These are phyloP conservation scores for Globisporangium alternatum DNA, from an alignment of 352 stramenopile genomes.

Conservation along the genomic window DNA sequence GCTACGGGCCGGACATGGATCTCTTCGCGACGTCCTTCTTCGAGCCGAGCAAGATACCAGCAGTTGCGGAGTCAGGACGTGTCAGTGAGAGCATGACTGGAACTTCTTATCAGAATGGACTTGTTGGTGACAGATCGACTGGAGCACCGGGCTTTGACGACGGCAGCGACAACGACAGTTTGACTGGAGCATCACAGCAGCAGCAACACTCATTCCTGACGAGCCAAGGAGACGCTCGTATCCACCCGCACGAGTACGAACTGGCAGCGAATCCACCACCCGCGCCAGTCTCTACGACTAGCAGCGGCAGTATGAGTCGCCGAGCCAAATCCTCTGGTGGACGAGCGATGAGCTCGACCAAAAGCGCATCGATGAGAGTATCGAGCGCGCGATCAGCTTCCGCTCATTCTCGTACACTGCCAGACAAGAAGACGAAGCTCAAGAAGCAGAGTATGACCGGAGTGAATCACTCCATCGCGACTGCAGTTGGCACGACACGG, in stretches of 20 bases:
- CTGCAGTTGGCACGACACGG: no score
- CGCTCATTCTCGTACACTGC: neutral
- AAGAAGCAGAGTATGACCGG: neutral
- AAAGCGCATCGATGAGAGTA: neutral
- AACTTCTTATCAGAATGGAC: neutral
- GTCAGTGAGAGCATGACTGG: neutral
- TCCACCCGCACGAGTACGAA: slow-evolving; percentile 9
- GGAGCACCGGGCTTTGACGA: neutral
- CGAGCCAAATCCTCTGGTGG: slow-evolving; percentile 1
- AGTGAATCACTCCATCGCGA: no score
- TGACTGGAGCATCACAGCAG: neutral
- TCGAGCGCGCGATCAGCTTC: neutral
- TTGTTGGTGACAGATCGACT: neutral
- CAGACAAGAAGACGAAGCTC: slow-evolving; percentile 11
- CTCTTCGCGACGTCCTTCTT: slow-evolving; percentile 31
- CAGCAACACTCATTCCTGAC: slow-evolving; percentile 3
- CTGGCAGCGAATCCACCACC: neutral
- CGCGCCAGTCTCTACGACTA: neutral
- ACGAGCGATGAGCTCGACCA: neutral
- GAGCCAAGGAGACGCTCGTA: neutral
- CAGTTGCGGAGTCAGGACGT: neutral
- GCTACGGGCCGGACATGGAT: slow-evolving; percentile 35
- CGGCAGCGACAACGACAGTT: slow-evolving; percentile 8
- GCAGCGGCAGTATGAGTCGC: slow-evolving; percentile 7
- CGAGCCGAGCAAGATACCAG: slow-evolving; percentile 14